These are phyloP conservation scores for Sophora flavescens DNA, from an alignment of 306 rosid species.

Conservation along the genomic window DNA sequence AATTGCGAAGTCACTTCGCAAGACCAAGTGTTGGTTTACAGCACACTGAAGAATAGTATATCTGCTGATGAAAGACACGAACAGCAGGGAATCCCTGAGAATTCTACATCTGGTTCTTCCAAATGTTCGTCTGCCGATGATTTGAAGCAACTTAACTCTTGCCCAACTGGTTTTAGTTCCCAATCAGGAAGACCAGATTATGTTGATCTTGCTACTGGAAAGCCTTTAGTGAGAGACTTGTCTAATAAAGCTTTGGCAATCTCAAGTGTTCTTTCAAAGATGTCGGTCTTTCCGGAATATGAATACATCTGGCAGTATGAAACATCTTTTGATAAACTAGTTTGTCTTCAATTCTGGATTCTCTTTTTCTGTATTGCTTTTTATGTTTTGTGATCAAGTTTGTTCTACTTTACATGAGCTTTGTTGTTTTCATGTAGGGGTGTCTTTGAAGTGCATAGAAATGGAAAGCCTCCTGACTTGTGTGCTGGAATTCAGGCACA, in stretches of 20 bases:
- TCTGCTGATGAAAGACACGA: conserved; percentile 59
- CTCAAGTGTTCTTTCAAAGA: conserved; percentile 54
- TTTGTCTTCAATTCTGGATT: conserved; percentile 40
- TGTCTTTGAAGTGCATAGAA: conserved; percentile 81
- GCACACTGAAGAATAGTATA: conserved; percentile 55
- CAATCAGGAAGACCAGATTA: conserved; percentile 55
- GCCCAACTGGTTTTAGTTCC: conserved; percentile 48
- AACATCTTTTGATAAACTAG: conserved; percentile 44
- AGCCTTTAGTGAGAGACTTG: conserved; percentile 57
- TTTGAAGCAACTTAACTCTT: conserved; percentile 50
- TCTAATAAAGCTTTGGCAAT: conserved; percentile 49
- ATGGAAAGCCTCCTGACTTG: conserved; percentile 63
- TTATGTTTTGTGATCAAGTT: conserved; percentile 32
- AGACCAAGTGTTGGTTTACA: conserved; percentile 56
- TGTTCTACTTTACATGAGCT: conserved; percentile 34
- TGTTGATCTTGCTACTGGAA: conserved; percentile 50
- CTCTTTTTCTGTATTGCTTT: conserved; percentile 3
- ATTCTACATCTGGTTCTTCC: conserved; percentile 51
- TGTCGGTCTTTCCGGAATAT: conserved; percentile 77
- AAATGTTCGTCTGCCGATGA: conserved; percentile 50
- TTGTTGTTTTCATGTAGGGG: conserved; percentile 72
- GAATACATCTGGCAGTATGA: conserved; percentile 91
- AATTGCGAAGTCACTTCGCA: conserved; percentile 60
- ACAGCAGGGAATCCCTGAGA: conserved; percentile 56
- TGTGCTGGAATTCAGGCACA: conserved; percentile 89